phyloP scores from a whole-genome alignment of 2,329 filamentous ascomycete species.

The Alternaria solani region DNA sequence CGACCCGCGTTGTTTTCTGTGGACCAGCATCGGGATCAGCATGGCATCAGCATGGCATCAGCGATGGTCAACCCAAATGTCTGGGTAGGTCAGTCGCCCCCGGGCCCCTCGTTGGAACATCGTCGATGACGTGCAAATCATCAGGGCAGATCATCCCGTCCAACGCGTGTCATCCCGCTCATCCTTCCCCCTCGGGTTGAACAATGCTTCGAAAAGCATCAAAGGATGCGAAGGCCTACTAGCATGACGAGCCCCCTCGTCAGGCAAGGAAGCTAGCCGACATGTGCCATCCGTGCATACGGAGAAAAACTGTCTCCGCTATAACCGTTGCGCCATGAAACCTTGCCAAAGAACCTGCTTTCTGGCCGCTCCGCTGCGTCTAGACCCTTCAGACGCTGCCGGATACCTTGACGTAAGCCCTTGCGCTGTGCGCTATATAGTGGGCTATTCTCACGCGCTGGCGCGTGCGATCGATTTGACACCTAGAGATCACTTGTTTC shows the following conservation, averaged over 20 bases:
- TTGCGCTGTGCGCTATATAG: background rate
- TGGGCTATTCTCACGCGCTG: background rate
- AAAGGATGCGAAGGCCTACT: background rate
- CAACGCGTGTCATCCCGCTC: background rate
- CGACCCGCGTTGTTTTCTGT: background rate
- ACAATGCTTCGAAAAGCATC: background rate
- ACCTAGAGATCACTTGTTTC: background rate
- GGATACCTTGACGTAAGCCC: background rate
- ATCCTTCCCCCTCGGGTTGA: background rate
- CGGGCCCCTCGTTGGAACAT: background rate
- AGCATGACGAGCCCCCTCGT: background rate
- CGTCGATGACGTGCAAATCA: slow-evolving; percentile 1
- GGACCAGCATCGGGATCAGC: slow-evolving; percentile 1
- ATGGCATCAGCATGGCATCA: slow-evolving; percentile 1
- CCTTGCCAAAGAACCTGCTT: slow-evolving; percentile 1
- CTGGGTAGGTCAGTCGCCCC: background rate
- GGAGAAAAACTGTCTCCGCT: background rate
- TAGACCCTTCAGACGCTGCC: background rate
- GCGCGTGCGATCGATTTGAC: background rate
- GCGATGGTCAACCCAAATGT: background rate
- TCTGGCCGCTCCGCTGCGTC: background rate
- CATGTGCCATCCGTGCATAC: background rate
- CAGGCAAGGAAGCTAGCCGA: background rate
- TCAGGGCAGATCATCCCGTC: background rate
- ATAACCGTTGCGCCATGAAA: slow-evolving; percentile 1